These are phyloP conservation scores for Saturnispora galanensis DNA, from an alignment of 805 yeast genomes.

Conservation along the genomic window DNA sequence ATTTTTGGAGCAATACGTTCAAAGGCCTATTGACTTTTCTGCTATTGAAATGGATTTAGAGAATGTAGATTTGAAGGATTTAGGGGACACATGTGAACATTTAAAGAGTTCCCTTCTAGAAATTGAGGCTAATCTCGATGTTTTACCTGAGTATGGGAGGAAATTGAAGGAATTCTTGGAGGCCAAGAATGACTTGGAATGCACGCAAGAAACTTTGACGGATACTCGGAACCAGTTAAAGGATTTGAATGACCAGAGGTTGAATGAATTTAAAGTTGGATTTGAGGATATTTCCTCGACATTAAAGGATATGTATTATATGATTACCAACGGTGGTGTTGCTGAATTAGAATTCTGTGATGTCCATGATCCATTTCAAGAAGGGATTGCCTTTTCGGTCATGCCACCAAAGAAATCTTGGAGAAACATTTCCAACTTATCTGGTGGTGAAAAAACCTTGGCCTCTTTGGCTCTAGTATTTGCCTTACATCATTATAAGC, in stretches of 20 bases:
- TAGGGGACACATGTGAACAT: conserved; percentile 43
- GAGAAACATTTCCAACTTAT: conserved; percentile 88
- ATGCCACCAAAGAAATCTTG: conserved; percentile 99
- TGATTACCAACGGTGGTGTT: conserved; percentile 99
- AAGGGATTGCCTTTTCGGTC: conserved; percentile 91
- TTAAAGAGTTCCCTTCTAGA: conserved; percentile 47
- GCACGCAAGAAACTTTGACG: conserved; percentile 37
- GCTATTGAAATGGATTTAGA: conserved; percentile 38
- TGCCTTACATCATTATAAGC: conserved; percentile 91
- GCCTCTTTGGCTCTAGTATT: conserved; percentile 92
- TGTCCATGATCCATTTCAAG: conserved; percentile 94
- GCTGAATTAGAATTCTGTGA: conserved; percentile 95
- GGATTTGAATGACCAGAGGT: conserved; percentile 54
- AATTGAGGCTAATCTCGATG: conserved; percentile 59
- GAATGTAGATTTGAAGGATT: conserved; percentile 35
- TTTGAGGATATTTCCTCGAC: conserved; percentile 79
- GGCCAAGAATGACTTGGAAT: conserved; percentile 57
- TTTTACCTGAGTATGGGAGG: conserved; percentile 64
- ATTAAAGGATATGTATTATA: conserved; percentile 92
- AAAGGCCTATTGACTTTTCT: conserved; percentile 27
- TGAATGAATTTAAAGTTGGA: conserved; percentile 90
- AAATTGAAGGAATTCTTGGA: conserved; percentile 54
- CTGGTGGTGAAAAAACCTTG: conserved; percentile 97
- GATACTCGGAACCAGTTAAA: conserved; percentile 39
- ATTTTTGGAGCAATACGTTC: conserved; percentile 14